These are phyloP conservation scores for Filobasidium wieringae DNA, from an alignment of 768 basidiomycete genomes.

Conservation along the genomic window DNA sequence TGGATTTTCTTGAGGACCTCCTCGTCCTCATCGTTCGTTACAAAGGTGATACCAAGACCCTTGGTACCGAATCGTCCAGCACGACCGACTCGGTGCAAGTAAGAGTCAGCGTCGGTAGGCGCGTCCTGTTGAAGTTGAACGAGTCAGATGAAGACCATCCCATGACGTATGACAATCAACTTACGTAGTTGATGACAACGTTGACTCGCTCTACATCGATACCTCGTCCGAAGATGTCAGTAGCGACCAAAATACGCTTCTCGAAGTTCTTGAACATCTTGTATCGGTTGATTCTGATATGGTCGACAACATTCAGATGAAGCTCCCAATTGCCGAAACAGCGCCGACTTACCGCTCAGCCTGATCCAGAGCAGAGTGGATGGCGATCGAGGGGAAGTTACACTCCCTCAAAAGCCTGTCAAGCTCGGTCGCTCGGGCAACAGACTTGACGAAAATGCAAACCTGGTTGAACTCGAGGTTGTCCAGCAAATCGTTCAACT, in stretches of 20 bases:
- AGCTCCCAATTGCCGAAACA: background rate
- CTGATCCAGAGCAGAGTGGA: slow-evolving; percentile 87
- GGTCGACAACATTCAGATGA: background rate
- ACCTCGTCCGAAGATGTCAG: slow-evolving; percentile 97
- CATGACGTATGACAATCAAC: background rate
- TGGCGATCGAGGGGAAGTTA: slow-evolving; percentile 96
- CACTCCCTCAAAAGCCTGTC: slow-evolving; percentile 92
- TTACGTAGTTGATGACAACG: slow-evolving; percentile 87
- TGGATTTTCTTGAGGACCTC: slow-evolving; percentile 93
- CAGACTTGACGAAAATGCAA: slow-evolving; percentile 98
- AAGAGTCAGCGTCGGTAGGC: slow-evolving; percentile 92
- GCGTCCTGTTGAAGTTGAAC: slow-evolving; percentile 48
- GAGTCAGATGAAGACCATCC: background rate
- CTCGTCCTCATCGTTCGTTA: slow-evolving; percentile 80
- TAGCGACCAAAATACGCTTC: slow-evolving; percentile 96
- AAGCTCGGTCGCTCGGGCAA: slow-evolving; percentile 87
- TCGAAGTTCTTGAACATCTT: slow-evolving; percentile 98
- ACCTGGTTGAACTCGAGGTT: slow-evolving; percentile 98
- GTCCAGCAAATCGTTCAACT: slow-evolving; percentile 88
- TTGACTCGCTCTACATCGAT: slow-evolving; percentile 99
- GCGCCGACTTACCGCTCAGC: slow-evolving; percentile 73
- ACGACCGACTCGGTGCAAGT: slow-evolving; percentile 96
- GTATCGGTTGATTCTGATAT: slow-evolving; percentile 73
- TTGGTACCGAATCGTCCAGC: slow-evolving; percentile 99
- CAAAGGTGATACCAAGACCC: slow-evolving; percentile 95